Conservation (phyloP, 225 moss, liverwort and hornwort genomes). For the Asterella californica region DNA sequence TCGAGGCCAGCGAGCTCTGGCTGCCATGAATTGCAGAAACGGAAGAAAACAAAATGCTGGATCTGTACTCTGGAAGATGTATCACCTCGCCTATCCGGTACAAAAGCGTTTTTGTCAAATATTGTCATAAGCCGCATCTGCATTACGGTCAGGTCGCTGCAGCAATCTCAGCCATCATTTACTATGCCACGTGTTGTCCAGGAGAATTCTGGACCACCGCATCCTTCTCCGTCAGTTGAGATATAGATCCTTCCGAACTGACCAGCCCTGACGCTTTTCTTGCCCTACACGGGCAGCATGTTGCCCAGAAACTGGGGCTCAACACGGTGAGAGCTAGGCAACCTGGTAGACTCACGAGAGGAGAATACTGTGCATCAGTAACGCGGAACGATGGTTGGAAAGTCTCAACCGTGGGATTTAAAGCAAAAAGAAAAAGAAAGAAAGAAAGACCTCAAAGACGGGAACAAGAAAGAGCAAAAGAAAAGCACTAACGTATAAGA, state of each 20-base stretch:
- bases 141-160: not conserved
- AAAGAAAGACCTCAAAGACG: no score
- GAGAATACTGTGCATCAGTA: not conserved
- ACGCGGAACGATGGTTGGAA: not conserved
- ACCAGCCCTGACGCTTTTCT: not conserved
- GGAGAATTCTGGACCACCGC: not conserved
- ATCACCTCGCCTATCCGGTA: not conserved
- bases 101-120: conserved; percentile 2
- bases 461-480: no score
- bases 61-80: not conserved
- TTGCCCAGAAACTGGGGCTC: not conserved
- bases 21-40: not conserved
- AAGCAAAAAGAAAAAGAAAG: not conserved
- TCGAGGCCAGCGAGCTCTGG: not conserved
- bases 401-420: not conserved
- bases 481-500: no score
- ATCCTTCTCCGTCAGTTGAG: not conserved
- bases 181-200: not conserved
- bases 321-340: not conserved
- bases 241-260: conserved; percentile 1
- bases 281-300: not conserved
- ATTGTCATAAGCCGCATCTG: not conserved
- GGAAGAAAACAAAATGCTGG: no score
- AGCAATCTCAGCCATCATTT: not conserved
- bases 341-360: not conserved